Base-by-base conservation (phyloP, 2,329 filamentous ascomycete genomes). In the Plenodomus biglobosus region DNA sequence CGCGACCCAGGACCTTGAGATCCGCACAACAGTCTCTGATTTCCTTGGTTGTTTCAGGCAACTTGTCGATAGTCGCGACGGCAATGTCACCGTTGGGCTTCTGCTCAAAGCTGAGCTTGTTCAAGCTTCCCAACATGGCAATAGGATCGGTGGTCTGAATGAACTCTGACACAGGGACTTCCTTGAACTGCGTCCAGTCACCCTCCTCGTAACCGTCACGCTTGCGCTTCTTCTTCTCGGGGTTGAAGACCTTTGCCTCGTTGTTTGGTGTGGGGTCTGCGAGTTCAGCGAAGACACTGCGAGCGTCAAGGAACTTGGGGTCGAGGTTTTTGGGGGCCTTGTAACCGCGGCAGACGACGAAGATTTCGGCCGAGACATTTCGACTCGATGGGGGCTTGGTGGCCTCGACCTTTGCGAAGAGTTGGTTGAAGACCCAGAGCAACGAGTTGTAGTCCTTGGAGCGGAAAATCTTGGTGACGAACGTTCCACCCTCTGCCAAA, bases 361-460 rank as follows among this genome's bases (percentile, higher is more conserved):
- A 99, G 35, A 97, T 97, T 78, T 99, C 94, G 58, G 94, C 94
- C 7, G 91, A 96, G 43, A 99, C 92, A 65, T 95, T 96, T 78
- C 94, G 83, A 8, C 90, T 96, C 0, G 91, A 95, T 0, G 94
- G 94, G 3, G 94, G 94, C 73, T 99, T 99, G 4, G 94, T 99
- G 40, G 95, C 92, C 70, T 99, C 92, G 55, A 99, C 94, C 59
- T 94, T 95, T 40, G 82, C 81, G 76, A 99, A 99, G 1, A 99
- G 80, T 72, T 99, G 94, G 70, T 96, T 96, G 78, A 97, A 91
- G 27, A 97, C 92, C 94, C 94, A 99, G 40, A 97, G 81, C 38
- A 99, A 76, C 49, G 90, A 86, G 70, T 96, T 96, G 78, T 96
- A 97, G 70, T 99, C 92, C 70, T 96, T 97, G 27, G 90, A 95